Base-by-base conservation (phyloP, 2,329 filamentous ascomycete genomes). In the Trichoderma arundinaceum region DNA sequence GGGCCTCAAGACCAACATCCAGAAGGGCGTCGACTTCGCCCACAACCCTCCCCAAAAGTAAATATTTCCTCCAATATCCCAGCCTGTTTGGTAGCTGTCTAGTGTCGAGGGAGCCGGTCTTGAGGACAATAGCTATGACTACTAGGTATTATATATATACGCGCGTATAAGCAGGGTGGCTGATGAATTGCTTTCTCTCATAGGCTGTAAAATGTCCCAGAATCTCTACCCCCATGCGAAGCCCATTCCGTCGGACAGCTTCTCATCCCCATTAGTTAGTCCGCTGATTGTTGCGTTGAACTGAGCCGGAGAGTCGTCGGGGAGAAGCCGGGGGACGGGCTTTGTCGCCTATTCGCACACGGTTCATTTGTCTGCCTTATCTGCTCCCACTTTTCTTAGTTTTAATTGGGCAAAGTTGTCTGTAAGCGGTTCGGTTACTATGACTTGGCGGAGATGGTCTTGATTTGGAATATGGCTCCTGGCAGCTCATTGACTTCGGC, bases 381-480 rank as follows among this genome's bases (percentile, higher is more conserved):
- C 39, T 19, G 17, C 19, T 51, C 13, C 7, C 44, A 32, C 43
- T 41, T 49, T 13, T 33, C 17, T 38, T 10, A 19, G 12, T 44
- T 22, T 33, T 12, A 13, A 17, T 43, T 32, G 49, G n/a, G 39
- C 49, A 38, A 54, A 17, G 39, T 38, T 46, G 28, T 53, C 28
- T 44, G 10, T 9, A 15, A 5, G 35, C 28, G 28, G n/a, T 32
- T 63, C 17, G 39, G 48, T 61, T 22, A 43, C 48, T 67, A 65
- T 51, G 66, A 51, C 43, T 67, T 92, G 38, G 84, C 78, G 32
- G 88, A 84, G 59, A 90, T 81, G 44, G 92, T 95, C 81, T 96
- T 96, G 77, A 99, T 97, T 80, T 99, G 95, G 77, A 99, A 99
- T 0, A 94, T 92, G 41, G 94, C 95, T 6, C 86, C 86, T 0